Evolutionary conservation across 176 grass and related monocot genomes (phyloP).

Genomic region (Eleusine coracana): DNA sequence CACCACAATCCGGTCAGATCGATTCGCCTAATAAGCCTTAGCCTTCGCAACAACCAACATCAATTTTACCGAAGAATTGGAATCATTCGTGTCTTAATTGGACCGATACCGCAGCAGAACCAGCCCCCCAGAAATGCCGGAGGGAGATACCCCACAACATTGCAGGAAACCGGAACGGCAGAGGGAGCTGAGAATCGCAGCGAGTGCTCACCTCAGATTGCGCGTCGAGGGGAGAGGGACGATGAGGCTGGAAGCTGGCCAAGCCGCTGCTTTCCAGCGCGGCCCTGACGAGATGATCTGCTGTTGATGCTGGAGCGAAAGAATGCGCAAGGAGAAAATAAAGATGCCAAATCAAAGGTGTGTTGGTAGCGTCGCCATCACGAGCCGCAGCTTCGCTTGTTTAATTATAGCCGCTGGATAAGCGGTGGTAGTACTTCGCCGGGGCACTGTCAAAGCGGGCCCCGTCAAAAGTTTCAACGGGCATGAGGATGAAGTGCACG

Average conservation of each 20-base stretch:
- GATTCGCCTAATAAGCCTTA: neutral
- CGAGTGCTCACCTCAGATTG: constrained; percentile 24
- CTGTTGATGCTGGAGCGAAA: neutral
- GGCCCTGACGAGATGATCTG: neutral
- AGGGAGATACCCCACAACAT: neutral
- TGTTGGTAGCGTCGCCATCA: neutral
- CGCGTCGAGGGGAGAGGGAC: neutral
- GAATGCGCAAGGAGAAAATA: neutral
- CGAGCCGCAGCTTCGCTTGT: neutral
- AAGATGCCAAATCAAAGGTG: neutral
- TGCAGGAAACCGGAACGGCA: neutral
- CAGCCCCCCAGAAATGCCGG: neutral
- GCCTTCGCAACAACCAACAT: neutral
- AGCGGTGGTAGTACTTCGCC: neutral
- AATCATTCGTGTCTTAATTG: neutral
- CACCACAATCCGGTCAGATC: neutral
- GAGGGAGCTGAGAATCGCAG: neutral
- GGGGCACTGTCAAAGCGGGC: neutral
- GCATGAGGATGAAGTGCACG: neutral
- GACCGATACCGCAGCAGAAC: neutral
- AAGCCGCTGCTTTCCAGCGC: neutral
- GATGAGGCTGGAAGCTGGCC: neutral
- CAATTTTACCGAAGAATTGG: neutral
- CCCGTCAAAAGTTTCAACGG: neutral
- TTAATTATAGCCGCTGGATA: constrained; percentile 24